Evolutionary conservation across 495 filamentous ascomycete genomes (phyloP).

Genomic region (Ramalina intermedia): DNA sequence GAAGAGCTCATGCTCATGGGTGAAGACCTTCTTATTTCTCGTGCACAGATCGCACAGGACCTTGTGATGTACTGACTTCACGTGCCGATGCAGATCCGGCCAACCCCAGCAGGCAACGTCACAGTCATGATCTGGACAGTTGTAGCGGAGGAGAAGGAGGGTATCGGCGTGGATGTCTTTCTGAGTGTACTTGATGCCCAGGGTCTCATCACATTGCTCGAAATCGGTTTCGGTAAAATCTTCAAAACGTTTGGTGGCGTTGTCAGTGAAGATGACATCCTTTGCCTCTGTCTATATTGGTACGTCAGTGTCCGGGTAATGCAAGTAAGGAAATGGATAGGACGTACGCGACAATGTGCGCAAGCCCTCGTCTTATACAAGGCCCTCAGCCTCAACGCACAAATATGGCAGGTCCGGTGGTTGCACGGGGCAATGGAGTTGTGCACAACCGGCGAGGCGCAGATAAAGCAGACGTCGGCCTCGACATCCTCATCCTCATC

Average conservation of each 20-base stretch:
- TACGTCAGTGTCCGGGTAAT: conserved; percentile 15
- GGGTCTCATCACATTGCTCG: conserved; percentile 56
- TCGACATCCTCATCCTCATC: conserved; percentile 41
- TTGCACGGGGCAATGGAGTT: conserved; percentile 82
- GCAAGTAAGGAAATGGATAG: not conserved
- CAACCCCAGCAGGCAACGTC: conserved; percentile 85
- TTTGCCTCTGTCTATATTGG: conserved; percentile 52
- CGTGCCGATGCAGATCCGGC: conserved; percentile 88
- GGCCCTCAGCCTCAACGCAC: conserved; percentile 72
- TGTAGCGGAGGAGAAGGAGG: conserved; percentile 75
- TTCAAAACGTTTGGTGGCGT: conserved; percentile 62
- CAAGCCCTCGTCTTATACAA: conserved; percentile 93
- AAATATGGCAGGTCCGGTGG: conserved; percentile 92
- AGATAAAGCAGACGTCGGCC: conserved; percentile 89
- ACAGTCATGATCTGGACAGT: conserved; percentile 75
- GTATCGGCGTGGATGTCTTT: conserved; percentile 81
- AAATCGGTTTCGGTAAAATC: conserved; percentile 65
- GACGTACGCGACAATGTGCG: conserved; percentile 76
- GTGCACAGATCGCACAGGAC: conserved; percentile 94
- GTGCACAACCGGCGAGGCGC: conserved; percentile 73
- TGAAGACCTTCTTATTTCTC: conserved; percentile 92
- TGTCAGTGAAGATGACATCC: conserved; percentile 84
- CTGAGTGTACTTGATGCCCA: conserved; percentile 82
- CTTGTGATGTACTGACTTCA: conserved; percentile 63
- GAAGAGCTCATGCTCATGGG: conserved; percentile 94